These are phyloP conservation scores for Triticum aestivum DNA, from an alignment of 176 grass and related monocot genomes.

Conservation along the genomic window DNA sequence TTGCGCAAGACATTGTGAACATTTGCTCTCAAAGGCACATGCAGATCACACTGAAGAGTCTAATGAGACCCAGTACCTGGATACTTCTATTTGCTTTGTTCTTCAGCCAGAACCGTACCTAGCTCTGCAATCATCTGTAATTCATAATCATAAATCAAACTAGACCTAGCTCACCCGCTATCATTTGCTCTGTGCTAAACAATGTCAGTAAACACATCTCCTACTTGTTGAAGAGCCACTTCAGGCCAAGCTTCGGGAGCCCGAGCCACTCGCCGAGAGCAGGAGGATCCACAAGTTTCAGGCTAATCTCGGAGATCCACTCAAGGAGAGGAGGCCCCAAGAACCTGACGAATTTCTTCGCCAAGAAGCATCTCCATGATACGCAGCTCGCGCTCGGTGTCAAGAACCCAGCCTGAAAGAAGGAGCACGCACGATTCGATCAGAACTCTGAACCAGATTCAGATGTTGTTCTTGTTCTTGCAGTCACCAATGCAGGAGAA, in stretches of 20 bases:
- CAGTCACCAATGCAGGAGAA: not conserved
- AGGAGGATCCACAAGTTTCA: constrained; percentile 6
- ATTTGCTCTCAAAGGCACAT: not conserved
- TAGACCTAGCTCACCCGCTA: not conserved
- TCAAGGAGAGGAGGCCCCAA: constrained; percentile 24
- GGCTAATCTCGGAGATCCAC: not conserved
- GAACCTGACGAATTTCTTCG: not conserved
- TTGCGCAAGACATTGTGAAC: not conserved
- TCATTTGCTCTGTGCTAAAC: not conserved
- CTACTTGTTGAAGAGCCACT: constrained; percentile 28
- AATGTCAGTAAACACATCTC: not conserved
- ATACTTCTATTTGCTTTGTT: not conserved
- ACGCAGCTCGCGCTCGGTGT: not conserved
- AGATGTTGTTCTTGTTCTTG: not conserved
- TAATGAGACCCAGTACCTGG: not conserved
- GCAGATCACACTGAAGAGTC: not conserved
- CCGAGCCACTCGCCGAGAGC: not conserved
- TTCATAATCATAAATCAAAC: not conserved
- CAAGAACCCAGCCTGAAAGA: not conserved
- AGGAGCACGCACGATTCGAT: not conserved
- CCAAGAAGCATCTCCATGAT: constrained; percentile 25
- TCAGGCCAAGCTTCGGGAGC: not conserved
- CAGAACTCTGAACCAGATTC: not conserved
- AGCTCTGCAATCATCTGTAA: no score
- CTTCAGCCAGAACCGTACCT: no score